Evolutionary conservation across 768 basidiomycete species (phyloP).

Genomic region (Russula virescens): DNA sequence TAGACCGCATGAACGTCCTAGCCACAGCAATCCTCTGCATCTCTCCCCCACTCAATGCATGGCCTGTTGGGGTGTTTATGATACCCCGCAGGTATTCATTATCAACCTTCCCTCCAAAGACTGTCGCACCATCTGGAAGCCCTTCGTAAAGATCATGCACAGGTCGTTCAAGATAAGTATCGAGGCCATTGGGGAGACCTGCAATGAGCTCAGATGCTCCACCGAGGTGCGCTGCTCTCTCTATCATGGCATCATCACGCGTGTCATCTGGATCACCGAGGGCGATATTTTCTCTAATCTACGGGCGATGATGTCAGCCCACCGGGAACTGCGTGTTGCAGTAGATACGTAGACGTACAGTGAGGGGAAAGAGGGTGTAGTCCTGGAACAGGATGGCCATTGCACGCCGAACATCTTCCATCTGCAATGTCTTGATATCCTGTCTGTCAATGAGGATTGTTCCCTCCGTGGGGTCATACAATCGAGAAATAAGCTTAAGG

Average conservation of each 20-base stretch:
- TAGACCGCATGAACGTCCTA: conserved; percentile 66
- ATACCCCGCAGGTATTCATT: not conserved
- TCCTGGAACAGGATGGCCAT: conserved; percentile 79
- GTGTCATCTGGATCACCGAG: conserved; percentile 58
- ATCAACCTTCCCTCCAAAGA: conserved; percentile 54
- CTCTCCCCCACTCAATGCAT: conserved; percentile 58
- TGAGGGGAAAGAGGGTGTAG: conserved; percentile 72
- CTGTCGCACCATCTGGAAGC: conserved; percentile 51
- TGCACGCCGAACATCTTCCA: conserved; percentile 56
- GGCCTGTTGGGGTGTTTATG: not conserved
- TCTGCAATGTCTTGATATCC: conserved; percentile 54
- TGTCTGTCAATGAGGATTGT: conserved; percentile 57
- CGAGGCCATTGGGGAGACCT: conserved; percentile 57
- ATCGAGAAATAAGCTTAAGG: conserved; percentile 62
- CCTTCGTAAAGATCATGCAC: conserved; percentile 63
- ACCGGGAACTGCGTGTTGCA: too few relatives aligned
- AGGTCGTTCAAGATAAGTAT: conserved; percentile 65
- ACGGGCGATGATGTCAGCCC: not conserved
- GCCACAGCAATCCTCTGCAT: conserved; percentile 74
- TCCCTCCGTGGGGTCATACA: conserved; percentile 67
- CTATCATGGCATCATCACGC: conserved; percentile 51
- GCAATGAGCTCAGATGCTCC: conserved; percentile 64
- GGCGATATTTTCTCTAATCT: conserved; percentile 77
- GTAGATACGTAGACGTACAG: conserved; percentile 36
- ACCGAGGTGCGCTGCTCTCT: conserved; percentile 60